Conservation (phyloP, 2,329 filamentous ascomycete genomes). For the Xylariaceae sp. region DNA sequence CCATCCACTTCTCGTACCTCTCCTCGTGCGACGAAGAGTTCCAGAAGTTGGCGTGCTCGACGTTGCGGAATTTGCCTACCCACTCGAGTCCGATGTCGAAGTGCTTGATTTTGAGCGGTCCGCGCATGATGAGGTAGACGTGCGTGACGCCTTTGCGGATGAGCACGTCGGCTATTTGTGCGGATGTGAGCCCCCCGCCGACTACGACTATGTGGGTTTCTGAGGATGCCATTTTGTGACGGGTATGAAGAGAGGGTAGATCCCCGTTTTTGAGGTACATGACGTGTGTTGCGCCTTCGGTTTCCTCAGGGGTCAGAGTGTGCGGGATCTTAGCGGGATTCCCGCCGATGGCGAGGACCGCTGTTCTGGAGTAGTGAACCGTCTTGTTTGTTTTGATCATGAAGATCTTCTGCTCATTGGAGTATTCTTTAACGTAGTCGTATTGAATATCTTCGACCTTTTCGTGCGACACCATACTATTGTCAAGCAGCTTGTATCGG, state of each 20-base stretch:
- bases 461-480: constrained; percentile 54
- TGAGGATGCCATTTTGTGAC: constrained; percentile 46
- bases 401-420: constrained; percentile 56
- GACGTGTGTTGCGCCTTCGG: constrained; percentile 51
- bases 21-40: constrained; percentile 68
- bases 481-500: constrained; percentile 54
- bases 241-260: constrained; percentile 53
- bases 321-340: constrained; percentile 52
- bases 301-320: constrained; percentile 18
- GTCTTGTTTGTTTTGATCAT: constrained; percentile 55
- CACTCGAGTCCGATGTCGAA: constrained; percentile 75
- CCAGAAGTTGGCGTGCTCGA: constrained; percentile 74
- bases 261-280: constrained; percentile 58
- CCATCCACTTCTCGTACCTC: constrained; percentile 60
- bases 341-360: constrained; percentile 69
- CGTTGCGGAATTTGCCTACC: constrained; percentile 80
- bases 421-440: constrained; percentile 41
- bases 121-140: constrained; percentile 67
- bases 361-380: constrained; percentile 54
- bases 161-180: constrained; percentile 66
- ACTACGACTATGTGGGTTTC: constrained; percentile 66
- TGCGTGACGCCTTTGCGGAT: constrained; percentile 61
- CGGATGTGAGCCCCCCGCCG: constrained; percentile 72
- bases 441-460: constrained; percentile 60
- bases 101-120: constrained; percentile 59